Conservation (phyloP, 441 rosid genomes). For the Croton laevigatus region DNA sequence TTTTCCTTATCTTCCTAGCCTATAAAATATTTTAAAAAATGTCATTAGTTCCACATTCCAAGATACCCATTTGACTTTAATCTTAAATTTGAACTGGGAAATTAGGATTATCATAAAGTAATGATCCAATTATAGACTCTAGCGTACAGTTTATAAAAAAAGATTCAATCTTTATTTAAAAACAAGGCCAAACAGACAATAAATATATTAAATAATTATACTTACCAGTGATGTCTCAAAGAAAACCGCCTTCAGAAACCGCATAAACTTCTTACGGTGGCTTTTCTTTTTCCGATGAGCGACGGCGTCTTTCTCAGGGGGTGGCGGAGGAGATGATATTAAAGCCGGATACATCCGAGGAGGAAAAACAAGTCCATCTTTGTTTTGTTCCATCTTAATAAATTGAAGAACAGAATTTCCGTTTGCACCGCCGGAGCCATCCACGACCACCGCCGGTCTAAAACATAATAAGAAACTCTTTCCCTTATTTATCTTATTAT, state of each 20-base stretch:
- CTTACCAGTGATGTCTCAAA: conserved; percentile 47
- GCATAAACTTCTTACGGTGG: conserved; percentile 20
- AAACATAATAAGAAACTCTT: conserved; percentile 26
- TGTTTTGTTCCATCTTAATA: not conserved
- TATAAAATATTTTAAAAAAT: conserved; percentile 16
- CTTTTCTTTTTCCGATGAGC: conserved; percentile 17
- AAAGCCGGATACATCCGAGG: not conserved
- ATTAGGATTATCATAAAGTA: no score
- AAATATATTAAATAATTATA: not conserved
- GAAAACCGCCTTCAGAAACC: conserved; percentile 32
- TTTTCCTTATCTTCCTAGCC: conserved; percentile 37
- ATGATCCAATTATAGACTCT: no score
- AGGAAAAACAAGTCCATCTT: conserved; percentile 14
- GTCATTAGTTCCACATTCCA: no score
- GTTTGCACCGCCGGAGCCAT: not conserved
- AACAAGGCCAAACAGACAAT: no score
- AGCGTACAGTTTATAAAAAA: no score
- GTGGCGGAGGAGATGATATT: not conserved
- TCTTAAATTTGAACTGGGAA: not conserved
- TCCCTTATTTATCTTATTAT: not conserved
- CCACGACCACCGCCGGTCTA: conserved; percentile 10
- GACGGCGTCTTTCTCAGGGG: not conserved
- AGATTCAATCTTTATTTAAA: no score
- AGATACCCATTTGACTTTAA: not conserved
- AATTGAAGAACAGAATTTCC: not conserved